Conservation (phyloP, 805 yeast genomes). For the Cyberlindnera suaveolens region DNA sequence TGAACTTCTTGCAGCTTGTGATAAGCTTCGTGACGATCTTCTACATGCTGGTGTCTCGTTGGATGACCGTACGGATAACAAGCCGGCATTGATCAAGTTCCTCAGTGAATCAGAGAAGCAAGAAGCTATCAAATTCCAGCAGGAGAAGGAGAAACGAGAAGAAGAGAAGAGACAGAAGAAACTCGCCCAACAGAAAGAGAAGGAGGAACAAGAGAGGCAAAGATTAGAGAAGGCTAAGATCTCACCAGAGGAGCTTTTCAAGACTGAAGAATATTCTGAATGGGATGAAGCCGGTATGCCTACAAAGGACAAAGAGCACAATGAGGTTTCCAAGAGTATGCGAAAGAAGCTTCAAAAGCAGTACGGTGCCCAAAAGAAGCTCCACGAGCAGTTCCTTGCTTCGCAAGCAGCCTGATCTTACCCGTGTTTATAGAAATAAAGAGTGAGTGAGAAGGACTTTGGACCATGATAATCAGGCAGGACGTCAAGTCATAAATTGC, state of each 20-base stretch:
- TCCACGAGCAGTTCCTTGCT: constrained; percentile 57
- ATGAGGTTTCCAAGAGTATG: constrained; percentile 79
- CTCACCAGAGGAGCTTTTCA: constrained; percentile 70
- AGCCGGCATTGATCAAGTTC: constrained; percentile 79
- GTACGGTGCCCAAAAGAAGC: constrained; percentile 74
- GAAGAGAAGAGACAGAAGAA: constrained; percentile 54
- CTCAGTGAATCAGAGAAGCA: constrained; percentile 61
- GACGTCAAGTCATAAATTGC: too few relatives aligned
- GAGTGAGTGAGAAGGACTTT: too few relatives aligned
- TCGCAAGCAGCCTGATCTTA: not conserved
- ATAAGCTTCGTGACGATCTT: constrained; percentile 65
- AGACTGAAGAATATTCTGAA: constrained; percentile 51
- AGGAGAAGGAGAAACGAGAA: constrained; percentile 48
- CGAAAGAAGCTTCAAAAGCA: constrained; percentile 76
- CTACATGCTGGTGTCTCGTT: constrained; percentile 73
- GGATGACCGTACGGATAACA: constrained; percentile 79
- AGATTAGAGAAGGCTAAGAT: constrained; percentile 60
- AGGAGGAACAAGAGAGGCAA: constrained; percentile 59
- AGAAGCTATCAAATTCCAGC: constrained; percentile 52
- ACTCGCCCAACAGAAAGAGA: constrained; percentile 45
- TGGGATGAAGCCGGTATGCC: constrained; percentile 91
- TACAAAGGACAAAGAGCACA: constrained; percentile 66
- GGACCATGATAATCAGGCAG: too few relatives aligned
- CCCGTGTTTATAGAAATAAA: too few relatives aligned
- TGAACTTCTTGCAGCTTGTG: constrained; percentile 63